Evolutionary conservation across 805 yeast species (phyloP), one percentile per base, ranked within the genome.

Genomic region (Saccharomycopsis vini): DNA sequence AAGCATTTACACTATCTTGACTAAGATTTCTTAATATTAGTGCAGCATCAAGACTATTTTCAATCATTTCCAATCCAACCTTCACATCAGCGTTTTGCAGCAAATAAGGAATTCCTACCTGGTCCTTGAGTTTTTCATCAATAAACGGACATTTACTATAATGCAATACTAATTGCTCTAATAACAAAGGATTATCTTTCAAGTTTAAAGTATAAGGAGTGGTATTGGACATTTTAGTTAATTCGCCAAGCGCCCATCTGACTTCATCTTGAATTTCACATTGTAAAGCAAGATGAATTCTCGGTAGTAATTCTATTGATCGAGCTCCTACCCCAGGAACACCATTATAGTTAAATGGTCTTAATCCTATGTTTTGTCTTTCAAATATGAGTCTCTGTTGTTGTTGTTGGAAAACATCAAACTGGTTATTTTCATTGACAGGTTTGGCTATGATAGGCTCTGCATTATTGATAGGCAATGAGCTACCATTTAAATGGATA

Each of bases 1-100:
- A 87, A 34, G 95, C 92, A 55, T 86, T 83, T 36, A 73, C 81
- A 10, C 83, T 72, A 58, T 88, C 95, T 57, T 90, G 95, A 2
- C 85, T 75, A 37, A 85, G 63, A 60, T 92, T 92, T 56, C 97
- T 71, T 45, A 92, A 64, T 16, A 84, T 74, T 35, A 92, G 37
- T 4, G 47, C 50, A 15, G 50, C 46, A 31, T 49, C 50, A 9
- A 49, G 18, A 10, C 45, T 31, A 23, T 49, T 43, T 32, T 46
- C 47, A 31, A 42, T 33, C 26, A 19, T 5, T 5, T 20, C 16
- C 10, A 13, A n/a, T 31, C 21, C 31, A 10, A 22, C 19, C n/a
- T 40, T 26, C 20, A 30, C n/a, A 32, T 24, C 29, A 24, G 24
- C n/a, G 38, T 45, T 42, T 32, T 45, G 44, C 21, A 45, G 22